Evolutionary conservation across 768 basidiomycete species (phyloP).

Genomic region (Lactarius indigo): DNA sequence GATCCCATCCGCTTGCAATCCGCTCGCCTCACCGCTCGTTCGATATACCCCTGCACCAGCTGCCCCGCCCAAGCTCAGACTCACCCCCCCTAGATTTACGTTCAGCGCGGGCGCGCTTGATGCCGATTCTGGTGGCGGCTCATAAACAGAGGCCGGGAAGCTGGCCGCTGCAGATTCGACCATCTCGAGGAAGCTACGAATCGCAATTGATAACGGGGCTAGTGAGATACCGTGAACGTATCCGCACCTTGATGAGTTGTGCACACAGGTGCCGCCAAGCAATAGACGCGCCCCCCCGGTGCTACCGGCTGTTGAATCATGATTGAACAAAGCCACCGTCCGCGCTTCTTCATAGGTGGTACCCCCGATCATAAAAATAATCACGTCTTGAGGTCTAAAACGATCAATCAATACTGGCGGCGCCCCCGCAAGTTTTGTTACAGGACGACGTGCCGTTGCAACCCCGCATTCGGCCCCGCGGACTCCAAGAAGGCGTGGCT

Average conservation of each 20-base stretch:
- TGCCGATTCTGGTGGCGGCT: conserved; percentile 71
- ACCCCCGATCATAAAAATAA: conserved; percentile 95
- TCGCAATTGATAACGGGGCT: conserved; percentile 1
- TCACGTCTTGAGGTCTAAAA: conserved; percentile 87
- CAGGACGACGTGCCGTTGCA: conserved; percentile 58
- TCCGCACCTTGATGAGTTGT: conserved; percentile 86
- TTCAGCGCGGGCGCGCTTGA: conserved; percentile 78
- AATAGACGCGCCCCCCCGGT: conserved; percentile 71
- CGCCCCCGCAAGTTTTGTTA: background rate
- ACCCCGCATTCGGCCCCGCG: conserved; percentile 58
- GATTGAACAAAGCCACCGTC: conserved; percentile 80
- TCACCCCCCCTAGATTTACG: conserved; percentile 88
- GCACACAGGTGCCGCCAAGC: conserved; percentile 91
- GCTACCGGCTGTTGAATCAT: conserved; percentile 59
- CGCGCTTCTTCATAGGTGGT: conserved; percentile 95
- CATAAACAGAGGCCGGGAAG: conserved; percentile 65
- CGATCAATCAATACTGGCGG: background rate
- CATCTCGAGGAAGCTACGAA: conserved; percentile 81
- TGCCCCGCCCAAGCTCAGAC: conserved; percentile 88
- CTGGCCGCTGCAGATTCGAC: conserved; percentile 63
- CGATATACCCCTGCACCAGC: conserved; percentile 83
- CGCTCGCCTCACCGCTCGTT: conserved; percentile 61
- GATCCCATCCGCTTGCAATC: conserved; percentile 83
- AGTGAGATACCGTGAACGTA: background rate
- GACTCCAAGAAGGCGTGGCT: conserved; percentile 89